Percentiles rank a stretch among this genome's conserved stretches.
phyloP scores from a whole-genome alignment of 1,139 yeast genomes.

The Chernovozyma aurita region DNA sequence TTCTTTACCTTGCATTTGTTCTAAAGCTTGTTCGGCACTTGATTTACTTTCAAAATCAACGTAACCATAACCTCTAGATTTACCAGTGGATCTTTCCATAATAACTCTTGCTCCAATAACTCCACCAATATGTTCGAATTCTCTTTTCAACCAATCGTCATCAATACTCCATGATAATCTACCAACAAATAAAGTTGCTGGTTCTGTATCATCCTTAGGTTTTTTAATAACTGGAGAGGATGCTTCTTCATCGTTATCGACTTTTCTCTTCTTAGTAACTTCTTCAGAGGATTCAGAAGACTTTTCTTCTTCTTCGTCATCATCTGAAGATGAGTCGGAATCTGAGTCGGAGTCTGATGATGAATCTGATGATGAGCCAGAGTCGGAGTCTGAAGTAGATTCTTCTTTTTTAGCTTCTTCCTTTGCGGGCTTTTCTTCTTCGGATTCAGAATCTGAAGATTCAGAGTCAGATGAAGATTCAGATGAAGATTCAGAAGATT shows the following conservation, averaged over 20 bases:
- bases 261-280: conserved; percentile 33
- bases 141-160: conserved; percentile 86
- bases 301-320: conserved; percentile 18
- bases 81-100: conserved; percentile 87
- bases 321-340: conserved; percentile 16
- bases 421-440: conserved; percentile 14
- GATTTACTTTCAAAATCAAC: conserved; percentile 82
- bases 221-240: conserved; percentile 28
- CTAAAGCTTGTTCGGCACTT: conserved; percentile 84
- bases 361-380: conserved; percentile 10
- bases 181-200: conserved; percentile 92
- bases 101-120: conserved; percentile 87
- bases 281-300: conserved; percentile 23
- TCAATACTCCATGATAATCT: conserved; percentile 97
- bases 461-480: conserved; percentile 9
- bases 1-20: conserved; percentile 85
- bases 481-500: conserved; percentile 8
- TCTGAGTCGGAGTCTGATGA: conserved; percentile 13
- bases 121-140: conserved; percentile 81
- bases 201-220: conserved; percentile 44
- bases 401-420: conserved; percentile 10
- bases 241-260: conserved; percentile 26
- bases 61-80: conserved; percentile 97
- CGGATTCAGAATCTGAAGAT: conserved; percentile 16
- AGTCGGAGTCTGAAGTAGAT: conserved; percentile 9